A percentile compares a stretch with the other conserved stretches of the same genome.
Conservation (phyloP, 2,329 filamentous ascomycete species). For the Trichoderma koningiopsis region DNA sequence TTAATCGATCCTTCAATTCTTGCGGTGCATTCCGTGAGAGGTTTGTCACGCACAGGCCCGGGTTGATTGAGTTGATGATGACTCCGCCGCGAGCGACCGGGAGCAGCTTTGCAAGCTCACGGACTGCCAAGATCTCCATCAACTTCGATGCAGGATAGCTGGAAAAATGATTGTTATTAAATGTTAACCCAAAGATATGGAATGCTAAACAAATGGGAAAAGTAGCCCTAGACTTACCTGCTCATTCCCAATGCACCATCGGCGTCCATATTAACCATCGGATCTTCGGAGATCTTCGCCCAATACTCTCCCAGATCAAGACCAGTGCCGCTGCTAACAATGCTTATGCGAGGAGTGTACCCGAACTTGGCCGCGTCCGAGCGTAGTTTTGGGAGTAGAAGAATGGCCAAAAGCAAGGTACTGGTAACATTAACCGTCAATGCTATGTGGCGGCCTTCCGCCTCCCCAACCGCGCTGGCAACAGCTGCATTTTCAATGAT, state of each 20-base stretch:
- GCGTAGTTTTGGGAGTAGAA: slow-evolving; percentile 46
- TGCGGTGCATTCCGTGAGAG: slow-evolving; percentile 18
- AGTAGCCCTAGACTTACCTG: not conserved
- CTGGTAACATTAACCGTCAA: slow-evolving; percentile 52
- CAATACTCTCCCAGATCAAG: slow-evolving; percentile 30
- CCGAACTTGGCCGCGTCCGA: slow-evolving; percentile 29
- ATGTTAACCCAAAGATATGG: not conserved
- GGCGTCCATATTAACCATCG: not conserved
- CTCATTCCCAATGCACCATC: not conserved
- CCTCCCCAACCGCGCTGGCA: slow-evolving; percentile 26
- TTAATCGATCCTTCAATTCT: not conserved
- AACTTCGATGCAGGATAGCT: slow-evolving; percentile 36
- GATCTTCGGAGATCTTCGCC: not conserved
- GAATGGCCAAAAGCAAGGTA: slow-evolving; percentile 48
- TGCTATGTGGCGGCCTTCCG: slow-evolving; percentile 47
- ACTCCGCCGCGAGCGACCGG: slow-evolving; percentile 34
- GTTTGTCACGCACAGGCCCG: slow-evolving; percentile 35
- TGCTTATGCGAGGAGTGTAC: slow-evolving; percentile 39
- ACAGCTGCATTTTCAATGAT: slow-evolving; percentile 46
- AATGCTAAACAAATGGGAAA: accelerated
- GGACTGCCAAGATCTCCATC: slow-evolving; percentile 32
- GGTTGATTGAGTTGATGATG: slow-evolving; percentile 36
- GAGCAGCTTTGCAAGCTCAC: slow-evolving; percentile 34
- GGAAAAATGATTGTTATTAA: not conserved
- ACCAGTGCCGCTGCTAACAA: slow-evolving; percentile 41